Percentiles rank a stretch among this genome's conserved stretches.
phyloP scores from a whole-genome alignment of 2,329 filamentous ascomycete genomes.

The Claviceps sp. region DNA sequence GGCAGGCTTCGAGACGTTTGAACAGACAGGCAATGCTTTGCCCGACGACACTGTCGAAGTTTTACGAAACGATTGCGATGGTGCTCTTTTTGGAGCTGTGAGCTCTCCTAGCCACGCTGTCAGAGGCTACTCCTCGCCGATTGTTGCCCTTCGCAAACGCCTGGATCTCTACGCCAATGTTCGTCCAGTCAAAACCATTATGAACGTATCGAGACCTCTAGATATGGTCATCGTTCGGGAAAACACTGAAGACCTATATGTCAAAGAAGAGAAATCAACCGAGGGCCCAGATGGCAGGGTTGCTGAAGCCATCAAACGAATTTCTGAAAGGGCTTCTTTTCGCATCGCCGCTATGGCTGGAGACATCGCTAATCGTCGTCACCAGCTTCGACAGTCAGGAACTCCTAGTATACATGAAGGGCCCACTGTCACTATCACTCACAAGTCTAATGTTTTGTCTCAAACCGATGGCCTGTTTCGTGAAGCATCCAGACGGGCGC shows the following conservation, averaged over 20 bases:
- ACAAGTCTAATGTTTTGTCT: constrained; percentile 94
- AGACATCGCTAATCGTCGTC: constrained; percentile 79
- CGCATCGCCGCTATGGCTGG: constrained; percentile 89
- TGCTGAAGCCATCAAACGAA: constrained; percentile 95
- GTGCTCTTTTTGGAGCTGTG: constrained; percentile 91
- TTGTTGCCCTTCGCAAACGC: constrained; percentile 90
- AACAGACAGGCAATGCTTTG: constrained; percentile 75
- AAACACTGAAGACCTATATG: constrained; percentile 97
- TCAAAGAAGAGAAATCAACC: constrained; percentile 87
- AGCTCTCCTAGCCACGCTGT: constrained; percentile 82
- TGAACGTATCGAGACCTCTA: constrained; percentile 54
- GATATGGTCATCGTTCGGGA: constrained; percentile 98
- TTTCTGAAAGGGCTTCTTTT: constrained; percentile 70
- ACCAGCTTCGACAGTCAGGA: constrained; percentile 57
- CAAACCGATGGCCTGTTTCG: constrained; percentile 97
- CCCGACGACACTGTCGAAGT: constrained; percentile 82
- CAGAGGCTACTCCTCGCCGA: constrained; percentile 90
- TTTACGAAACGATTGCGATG: constrained; percentile 85
- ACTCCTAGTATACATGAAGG: constrained; percentile 46
- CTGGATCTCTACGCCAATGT: constrained; percentile 96
- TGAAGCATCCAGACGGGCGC: constrained; percentile 58
- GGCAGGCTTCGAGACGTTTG: constrained; percentile 87
- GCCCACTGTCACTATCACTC: constrained; percentile 85
- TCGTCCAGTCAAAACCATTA: constrained; percentile 78
- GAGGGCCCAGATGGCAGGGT: constrained; percentile 67